Conservation (phyloP, 257 asterid genomes). For the Craterostigma plantagineum region DNA sequence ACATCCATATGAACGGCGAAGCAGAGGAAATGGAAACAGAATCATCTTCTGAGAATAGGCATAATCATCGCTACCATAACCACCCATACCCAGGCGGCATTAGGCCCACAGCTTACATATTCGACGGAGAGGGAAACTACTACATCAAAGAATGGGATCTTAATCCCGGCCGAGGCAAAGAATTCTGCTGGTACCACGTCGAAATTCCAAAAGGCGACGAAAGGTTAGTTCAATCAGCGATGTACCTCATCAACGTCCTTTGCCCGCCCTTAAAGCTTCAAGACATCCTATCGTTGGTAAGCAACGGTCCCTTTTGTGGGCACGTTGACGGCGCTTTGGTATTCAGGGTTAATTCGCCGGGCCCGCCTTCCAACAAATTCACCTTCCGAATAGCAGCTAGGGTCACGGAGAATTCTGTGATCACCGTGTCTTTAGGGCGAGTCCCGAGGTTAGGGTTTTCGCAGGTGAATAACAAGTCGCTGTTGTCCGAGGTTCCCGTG, state of each 20-base stretch:
- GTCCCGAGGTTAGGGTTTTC: slow-evolving; percentile 85
- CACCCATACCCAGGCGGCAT: too few relatives aligned
- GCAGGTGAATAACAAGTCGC: slow-evolving; percentile 33
- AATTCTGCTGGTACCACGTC: slow-evolving; percentile 96
- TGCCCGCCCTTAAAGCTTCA: slow-evolving; percentile 95
- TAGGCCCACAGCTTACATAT: slow-evolving; percentile 62
- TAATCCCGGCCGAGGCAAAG: slow-evolving; percentile 54
- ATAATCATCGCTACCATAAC: too few relatives aligned
- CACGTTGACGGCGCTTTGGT: slow-evolving; percentile 93
- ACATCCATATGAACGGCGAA: too few relatives aligned
- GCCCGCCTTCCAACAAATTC: slow-evolving; percentile 73
- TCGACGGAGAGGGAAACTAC: slow-evolving; percentile 79
- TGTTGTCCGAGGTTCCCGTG: slow-evolving; percentile 70
- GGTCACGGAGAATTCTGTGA: slow-evolving; percentile 69
- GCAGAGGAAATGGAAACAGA: too few relatives aligned
- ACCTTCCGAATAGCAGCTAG: slow-evolving; percentile 78
- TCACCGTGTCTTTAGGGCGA: slow-evolving; percentile 85
- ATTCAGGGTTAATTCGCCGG: slow-evolving; percentile 82
- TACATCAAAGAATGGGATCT: slow-evolving; percentile 89
- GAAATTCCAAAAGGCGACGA: slow-evolving; percentile 89
- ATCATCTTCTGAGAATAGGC: too few relatives aligned
- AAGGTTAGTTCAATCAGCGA: slow-evolving; percentile 64
- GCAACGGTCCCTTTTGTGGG: slow-evolving; percentile 90
- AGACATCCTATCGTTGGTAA: slow-evolving; percentile 75
- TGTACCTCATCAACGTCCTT: slow-evolving; percentile 64